Base-by-base conservation (phyloP, 2,329 filamentous ascomycete species). In the Blastomyces silverae region DNA sequence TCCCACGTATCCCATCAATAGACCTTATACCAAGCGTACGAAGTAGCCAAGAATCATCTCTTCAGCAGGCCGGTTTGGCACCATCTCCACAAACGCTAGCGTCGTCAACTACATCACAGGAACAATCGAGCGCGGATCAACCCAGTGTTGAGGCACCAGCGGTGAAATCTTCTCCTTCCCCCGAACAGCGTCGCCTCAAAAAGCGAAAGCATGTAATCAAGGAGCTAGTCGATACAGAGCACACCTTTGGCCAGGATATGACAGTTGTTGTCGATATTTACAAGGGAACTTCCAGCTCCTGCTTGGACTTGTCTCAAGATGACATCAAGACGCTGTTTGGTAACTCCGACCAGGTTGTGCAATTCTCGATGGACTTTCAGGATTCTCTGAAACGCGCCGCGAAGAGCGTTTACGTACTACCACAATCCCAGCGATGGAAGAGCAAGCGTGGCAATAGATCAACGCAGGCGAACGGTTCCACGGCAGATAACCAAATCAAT, bases 191-290 rank as follows among this genome's bases (percentile, higher is more conserved):
- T 22, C 86, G 89, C n/a, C 80, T 97, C 10, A 85, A 85, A 61
- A 89, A 93, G 73, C 89, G 94, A 25, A 86, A 89, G 64, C 87
- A 95, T 74, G 87, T 95, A 59, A 89, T 97, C 71, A 92, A 93
- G 73, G 94, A 99, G 76, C 81, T 99, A 48, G 84, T 97, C 57
- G 92, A 97, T 72, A 99, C 94, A 0, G 94, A 99, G 74, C 87
- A 91, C 59, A 87, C 89, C 6, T 97, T 96, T 76, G 87, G 95
- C 64, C 87, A 91, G 68, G 94, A 99, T 75, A 93, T 99, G 91
- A 96, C 92, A 74, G 93, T 99, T 63, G 89, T 96, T 2, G 91
- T 96, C 72, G 92, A 97, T 73, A 97, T 99, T 64, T 99, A 97
- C 82, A 96, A 95, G 77, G 92, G 91, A 55, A 97, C 94, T 0